Evolutionary conservation across 148 eudicot genomes (phyloP), one percentile per base, ranked within the genome.

Genomic region (Agrostemma githago): DNA sequence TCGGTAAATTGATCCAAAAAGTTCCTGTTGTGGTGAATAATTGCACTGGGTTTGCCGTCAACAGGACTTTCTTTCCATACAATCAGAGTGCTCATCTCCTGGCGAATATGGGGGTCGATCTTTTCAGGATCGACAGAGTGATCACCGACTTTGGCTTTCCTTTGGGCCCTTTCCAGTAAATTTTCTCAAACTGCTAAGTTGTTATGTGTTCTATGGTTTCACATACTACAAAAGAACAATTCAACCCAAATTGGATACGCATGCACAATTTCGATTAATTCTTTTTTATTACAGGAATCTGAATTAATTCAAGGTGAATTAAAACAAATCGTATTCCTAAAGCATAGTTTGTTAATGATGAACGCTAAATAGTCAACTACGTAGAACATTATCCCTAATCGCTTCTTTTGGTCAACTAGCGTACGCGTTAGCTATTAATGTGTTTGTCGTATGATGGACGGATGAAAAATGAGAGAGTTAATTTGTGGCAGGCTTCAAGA

Each of bases 11-110:
- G 73, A 94, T 91, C 62, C 89, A 90, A 80, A 94, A 94, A 80
- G 88, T 88, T 56, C 98, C 98, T 53, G 96, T 91, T 41, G 98
- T 91, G 75, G 98, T 94, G 72, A 96, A 97, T 72, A 94, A 91
- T 79, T 94, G 98, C 83, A 86, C 93, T 5, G 98, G 93, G n/a
- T 94, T 91, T 88, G 97, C 97, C 17, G 97, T 94, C 78, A 94
- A 89, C 43, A 87, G 98, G 77, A 83, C 97, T 48, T 94, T 91
- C 79, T 94, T 91, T 77, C 97, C 98, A 6, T 94, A 94, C 82
- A 34, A 76, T 21, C 97, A 91, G 84, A 75, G 96, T 69, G 93
- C 98, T 74, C 84, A 83, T 56, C 71, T 89, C 62, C 80, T 94
- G 91, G 86, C 84, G 58, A 82, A 87, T 76, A 61, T 94, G 76